Evolutionary conservation across 768 basidiomycete species (phyloP), one percentile per base, ranked within the genome.

Genomic region (Fibroporia radiculosa): DNA sequence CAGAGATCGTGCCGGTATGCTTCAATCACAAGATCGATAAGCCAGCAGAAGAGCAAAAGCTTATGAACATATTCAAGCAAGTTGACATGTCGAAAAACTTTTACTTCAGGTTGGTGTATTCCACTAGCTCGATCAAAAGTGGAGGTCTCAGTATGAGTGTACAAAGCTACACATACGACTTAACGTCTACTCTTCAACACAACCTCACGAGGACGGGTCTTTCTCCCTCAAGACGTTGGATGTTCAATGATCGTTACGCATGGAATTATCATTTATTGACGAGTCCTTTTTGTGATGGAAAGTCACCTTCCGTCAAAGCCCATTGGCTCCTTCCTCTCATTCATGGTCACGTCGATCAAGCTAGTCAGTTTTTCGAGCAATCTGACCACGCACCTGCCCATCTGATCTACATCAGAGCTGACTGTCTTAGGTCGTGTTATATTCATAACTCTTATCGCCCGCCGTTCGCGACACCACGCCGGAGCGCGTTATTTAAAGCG

Each of bases 41-140:
- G 52, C 84, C 84, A 0, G 72, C 86, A 0, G 92, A 96, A 56
- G 93, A 98, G 58, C 85, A 87, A 56, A 80, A 90, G 7, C 71
- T 93, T 26, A 79, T 93, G 69, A 84, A 80, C 48, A 78, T 88
- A 7, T 99, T 98, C 71, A 93, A 92, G 60, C 90, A 93, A 62
- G 93, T 97, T 1, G 95, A 99, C 58, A 80, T 98, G 75, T 84
- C 86, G n/a, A 97, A 97, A 67, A 97, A 98, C 67, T 98, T 98
- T 62, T 99, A 97, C 66, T 97, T 97, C 66, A 93, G 89, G 90
- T 90, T 51, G 34, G 45, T 34, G 4, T 25, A 22, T 25, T 19
- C 8, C 19, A 3, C 28, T 19, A 20, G 39, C 12, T 14, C 13
- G 14, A 44, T 32, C 25, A 23, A 34, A 48, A 44, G 29, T 51